Evolutionary conservation across 306 rosid species (phyloP), one percentile per base, ranked within the genome.

Genomic region (Cicer yamashitae): DNA sequence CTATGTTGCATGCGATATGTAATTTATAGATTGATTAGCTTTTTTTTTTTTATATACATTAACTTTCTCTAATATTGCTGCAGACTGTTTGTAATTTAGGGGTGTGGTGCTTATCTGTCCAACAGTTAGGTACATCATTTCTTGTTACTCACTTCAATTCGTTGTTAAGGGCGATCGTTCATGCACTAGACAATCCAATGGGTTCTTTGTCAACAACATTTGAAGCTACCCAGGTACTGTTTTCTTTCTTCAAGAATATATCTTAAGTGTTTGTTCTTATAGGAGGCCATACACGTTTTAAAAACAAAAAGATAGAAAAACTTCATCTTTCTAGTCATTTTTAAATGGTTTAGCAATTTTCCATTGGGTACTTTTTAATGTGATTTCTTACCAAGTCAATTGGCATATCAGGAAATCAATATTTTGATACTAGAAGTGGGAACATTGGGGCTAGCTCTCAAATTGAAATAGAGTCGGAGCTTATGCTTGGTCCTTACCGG

Each of bases 161-260:
- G 74, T 68, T 93, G 71, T 78, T 91, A 84, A 70, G 48, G 41
- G 96, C 91, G 6, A 77, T 91, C 52, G 83, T 87, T 70, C 93
- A 88, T 82, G 93, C 96, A 73, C 82, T 91, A 25, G 92, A 91
- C 82, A 93, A 91, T 83, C 98, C 97, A 9, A 77, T 87, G 82
- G 97, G 93, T 77, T 93, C 93, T 47, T 71, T 91, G 84, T 93
- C 97, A 41, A 88, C 96, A n/a, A 91, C 96, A 64, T 91, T 89
- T 78, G 97, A 91, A 91, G 96, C 98, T 76, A 89, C 82, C 39
- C 96, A 88, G 97, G 97, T 93, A 76, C 51, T 54, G 20, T 41
- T 73, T 5, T 13, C 57, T 41, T 41, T 71, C 18, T 5, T 47
- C 7, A 59, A 4, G 40, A 64, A 50, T 20, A 59, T 20, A 2